phyloP scores from a whole-genome alignment of 2,329 filamentous ascomycete species.

The Hypoxylon sp. region DNA sequence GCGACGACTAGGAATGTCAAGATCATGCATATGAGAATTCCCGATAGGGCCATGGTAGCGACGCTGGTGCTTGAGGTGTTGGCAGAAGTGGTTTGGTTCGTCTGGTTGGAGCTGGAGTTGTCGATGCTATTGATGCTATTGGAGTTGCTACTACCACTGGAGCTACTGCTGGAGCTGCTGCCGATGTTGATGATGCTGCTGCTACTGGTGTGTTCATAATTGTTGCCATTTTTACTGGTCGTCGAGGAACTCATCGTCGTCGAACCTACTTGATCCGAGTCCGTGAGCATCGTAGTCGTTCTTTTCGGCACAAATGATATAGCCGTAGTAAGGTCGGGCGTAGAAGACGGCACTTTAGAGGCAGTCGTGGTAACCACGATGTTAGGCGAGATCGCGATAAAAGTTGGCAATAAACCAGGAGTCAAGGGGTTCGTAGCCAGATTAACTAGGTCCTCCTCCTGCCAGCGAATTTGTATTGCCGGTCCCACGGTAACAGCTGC shows the following conservation, averaged over 20 bases:
- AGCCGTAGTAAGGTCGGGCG: background rate
- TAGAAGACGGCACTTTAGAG: background rate
- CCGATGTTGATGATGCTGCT: too few species aligned
- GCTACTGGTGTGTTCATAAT: too few species aligned
- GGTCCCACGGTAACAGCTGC: slow-evolving; percentile 47
- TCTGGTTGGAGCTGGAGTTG: background rate
- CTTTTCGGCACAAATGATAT: too few species aligned
- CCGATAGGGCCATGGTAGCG: slow-evolving; percentile 42
- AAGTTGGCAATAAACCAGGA: slow-evolving; percentile 36
- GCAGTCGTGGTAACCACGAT: background rate
- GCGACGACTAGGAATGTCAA: slow-evolving; percentile 28
- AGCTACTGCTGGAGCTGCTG: too few species aligned
- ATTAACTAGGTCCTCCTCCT: slow-evolving; percentile 50
- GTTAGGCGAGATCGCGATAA: background rate
- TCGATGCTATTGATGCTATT: background rate
- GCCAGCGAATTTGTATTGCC: slow-evolving; percentile 55
- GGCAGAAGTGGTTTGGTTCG: background rate
- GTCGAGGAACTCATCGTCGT: background rate
- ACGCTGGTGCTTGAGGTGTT: slow-evolving; percentile 33
- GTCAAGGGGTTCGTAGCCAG: slow-evolving; percentile 55
- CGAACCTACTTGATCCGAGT: background rate
- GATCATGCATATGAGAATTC: slow-evolving; percentile 42
- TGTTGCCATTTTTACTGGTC: background rate
- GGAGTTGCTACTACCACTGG: too few species aligned
- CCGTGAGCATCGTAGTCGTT: background rate